Percentiles rank a stretch among this genome's conserved stretches.
Conservation (phyloP, 1,284 basidiomycete genomes). For the Psilocybe mexicana region DNA sequence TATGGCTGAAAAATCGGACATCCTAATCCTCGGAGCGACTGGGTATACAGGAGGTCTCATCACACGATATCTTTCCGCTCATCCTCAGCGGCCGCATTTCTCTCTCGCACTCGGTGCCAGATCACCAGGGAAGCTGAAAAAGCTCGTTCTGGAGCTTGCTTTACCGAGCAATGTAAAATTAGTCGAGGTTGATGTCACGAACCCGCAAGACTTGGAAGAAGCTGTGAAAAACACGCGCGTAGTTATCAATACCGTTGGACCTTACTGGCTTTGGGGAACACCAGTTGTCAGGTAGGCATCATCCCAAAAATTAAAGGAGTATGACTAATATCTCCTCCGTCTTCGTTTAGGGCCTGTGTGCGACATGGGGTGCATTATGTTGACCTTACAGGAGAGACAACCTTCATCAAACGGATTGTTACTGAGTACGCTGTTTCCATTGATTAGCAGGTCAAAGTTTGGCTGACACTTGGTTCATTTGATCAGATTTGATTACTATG, state of each 20-base stretch:
- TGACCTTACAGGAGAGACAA: conserved; percentile 43
- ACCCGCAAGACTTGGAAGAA: conserved; percentile 46
- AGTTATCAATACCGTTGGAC: conserved; percentile 69
- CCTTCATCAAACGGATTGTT: conserved; percentile 40
- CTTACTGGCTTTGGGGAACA: conserved; percentile 64
- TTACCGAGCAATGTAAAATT: conserved; percentile 41
- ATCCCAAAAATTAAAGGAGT: not conserved
- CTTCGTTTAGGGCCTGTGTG: conserved; percentile 39
- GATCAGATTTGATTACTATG: conserved; percentile 60
- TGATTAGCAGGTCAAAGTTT: not conserved
- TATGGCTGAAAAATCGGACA: conserved; percentile 39
- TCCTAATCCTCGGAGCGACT: conserved; percentile 68
- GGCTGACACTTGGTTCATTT: not conserved
- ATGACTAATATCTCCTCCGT: not conserved
- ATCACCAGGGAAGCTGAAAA: conserved; percentile 53
- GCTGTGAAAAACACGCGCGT: conserved; percentile 58
- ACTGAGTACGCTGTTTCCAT: conserved; percentile 32
- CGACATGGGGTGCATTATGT: conserved; percentile 44
- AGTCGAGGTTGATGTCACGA: conserved; percentile 55
- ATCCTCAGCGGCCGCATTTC: conserved; percentile 61
- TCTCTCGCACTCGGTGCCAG: conserved; percentile 62
- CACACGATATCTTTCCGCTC: conserved; percentile 57
- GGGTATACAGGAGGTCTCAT: conserved; percentile 71
- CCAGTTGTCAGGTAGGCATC: conserved; percentile 54
- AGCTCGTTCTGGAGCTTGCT: conserved; percentile 42